Conservation (phyloP, 805 yeast species). For the Saccharomycopsis olivae region DNA sequence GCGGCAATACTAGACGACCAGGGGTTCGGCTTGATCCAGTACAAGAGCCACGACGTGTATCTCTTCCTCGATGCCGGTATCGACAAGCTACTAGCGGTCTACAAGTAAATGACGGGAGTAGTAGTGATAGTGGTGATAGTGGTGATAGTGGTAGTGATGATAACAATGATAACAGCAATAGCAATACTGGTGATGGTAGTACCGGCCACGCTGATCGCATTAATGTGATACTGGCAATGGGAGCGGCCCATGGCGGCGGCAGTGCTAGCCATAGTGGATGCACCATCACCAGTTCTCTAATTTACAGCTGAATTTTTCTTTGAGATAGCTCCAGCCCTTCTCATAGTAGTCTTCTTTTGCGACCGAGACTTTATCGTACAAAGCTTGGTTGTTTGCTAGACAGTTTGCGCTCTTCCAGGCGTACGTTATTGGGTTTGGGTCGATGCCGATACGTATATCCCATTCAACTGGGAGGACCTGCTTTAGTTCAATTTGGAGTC, state of each 20-base stretch:
- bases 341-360: conserved; percentile 77
- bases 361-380: conserved; percentile 43
- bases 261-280: too few relatives aligned
- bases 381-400: conserved; percentile 26
- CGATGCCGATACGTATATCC: conserved; percentile 39
- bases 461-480: conserved; percentile 65
- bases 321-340: conserved; percentile 59
- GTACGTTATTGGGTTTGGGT: conserved; percentile 29
- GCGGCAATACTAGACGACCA: conserved; percentile 2
- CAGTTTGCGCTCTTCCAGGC: conserved; percentile 50
- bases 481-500: conserved; percentile 53
- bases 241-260: too few relatives aligned
- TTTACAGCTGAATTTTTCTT: conserved; percentile 35
- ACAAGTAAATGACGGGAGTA: too few relatives aligned
- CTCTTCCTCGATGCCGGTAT: not conserved
- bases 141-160: too few relatives aligned
- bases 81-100: conserved; percentile 6
- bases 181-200: too few relatives aligned
- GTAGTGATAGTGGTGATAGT: too few relatives aligned
- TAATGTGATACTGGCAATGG: too few relatives aligned
- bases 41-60: conserved; percentile 5
- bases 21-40: conserved; percentile 10
- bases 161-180: too few relatives aligned
- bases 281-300: conserved; percentile 14
- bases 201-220: too few relatives aligned